Conservation (phyloP, 192 early-diverging fungal species). For the Irineochytrium annulatum region DNA sequence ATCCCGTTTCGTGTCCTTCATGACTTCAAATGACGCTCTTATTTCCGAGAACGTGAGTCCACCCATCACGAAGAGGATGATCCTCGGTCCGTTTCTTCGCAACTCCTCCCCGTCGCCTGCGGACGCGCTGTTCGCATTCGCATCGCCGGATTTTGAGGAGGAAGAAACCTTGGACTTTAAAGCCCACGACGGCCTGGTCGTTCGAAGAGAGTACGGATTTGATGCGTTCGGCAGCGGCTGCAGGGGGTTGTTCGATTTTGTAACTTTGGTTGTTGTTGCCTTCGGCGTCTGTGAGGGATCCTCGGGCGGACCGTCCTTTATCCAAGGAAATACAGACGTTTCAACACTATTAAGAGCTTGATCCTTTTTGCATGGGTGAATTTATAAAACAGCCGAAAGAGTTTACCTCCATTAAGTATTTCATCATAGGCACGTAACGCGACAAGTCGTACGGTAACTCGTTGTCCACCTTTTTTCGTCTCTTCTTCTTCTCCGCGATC, state of each 20-base stretch:
- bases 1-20: conserved; percentile 58
- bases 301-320: conserved; percentile 45
- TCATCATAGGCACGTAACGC: conserved; percentile 73
- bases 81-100: conserved; percentile 49
- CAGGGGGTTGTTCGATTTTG: conserved; percentile 20
- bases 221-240: conserved; percentile 21
- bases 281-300: conserved; percentile 31
- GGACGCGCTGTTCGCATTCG: neutral
- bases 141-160: neutral
- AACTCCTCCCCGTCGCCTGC: conserved; percentile 28
- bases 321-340: conserved; percentile 60
- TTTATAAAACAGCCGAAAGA: neutral
- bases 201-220: conserved; percentile 45
- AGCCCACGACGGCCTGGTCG: conserved; percentile 47
- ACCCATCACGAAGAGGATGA: conserved; percentile 78
- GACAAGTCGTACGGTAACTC: conserved; percentile 68
- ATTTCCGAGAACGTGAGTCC: conserved; percentile 78
- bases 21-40: conserved; percentile 63
- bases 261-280: conserved; percentile 17
- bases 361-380: conserved; percentile 40
- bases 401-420: conserved; percentile 59
- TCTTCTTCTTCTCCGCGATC: conserved; percentile 48
- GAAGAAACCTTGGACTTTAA: conserved; percentile 14
- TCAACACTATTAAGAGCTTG: conserved; percentile 51
- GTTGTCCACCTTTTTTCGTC: conserved; percentile 47